These are phyloP conservation scores for Lindgomyces ingoldianus DNA, from an alignment of 495 filamentous ascomycete species.

Conservation along the genomic window DNA sequence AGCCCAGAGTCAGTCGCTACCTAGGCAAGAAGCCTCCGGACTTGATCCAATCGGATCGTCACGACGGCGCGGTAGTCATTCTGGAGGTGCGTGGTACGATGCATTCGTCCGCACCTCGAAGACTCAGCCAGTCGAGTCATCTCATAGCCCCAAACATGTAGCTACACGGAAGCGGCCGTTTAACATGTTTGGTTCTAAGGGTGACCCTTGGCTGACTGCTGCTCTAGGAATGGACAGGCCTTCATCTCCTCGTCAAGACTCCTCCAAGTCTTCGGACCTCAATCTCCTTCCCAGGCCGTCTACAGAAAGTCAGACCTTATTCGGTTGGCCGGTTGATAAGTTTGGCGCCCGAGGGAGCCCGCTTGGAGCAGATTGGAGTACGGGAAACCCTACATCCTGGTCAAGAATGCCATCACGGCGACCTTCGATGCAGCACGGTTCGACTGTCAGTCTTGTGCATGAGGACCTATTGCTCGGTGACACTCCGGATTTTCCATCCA, in stretches of 20 bases:
- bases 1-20: slow-evolving; percentile 45
- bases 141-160: slow-evolving; percentile 34
- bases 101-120: slow-evolving; percentile 29
- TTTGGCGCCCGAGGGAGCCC: slow-evolving; percentile 32
- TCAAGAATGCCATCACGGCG: slow-evolving; percentile 44
- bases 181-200: slow-evolving; percentile 40
- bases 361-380: slow-evolving; percentile 36
- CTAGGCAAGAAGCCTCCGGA: slow-evolving; percentile 39
- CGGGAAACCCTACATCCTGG: slow-evolving; percentile 33
- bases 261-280: slow-evolving; percentile 41
- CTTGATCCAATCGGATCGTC: slow-evolving; percentile 29
- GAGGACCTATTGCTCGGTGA: slow-evolving; percentile 41
- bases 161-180: slow-evolving; percentile 34
- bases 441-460: slow-evolving; percentile 36
- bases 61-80: slow-evolving; percentile 35
- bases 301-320: slow-evolving; percentile 38
- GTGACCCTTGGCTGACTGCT: slow-evolving; percentile 35
- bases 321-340: slow-evolving; percentile 39
- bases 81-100: slow-evolving; percentile 35
- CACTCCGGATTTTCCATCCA: slow-evolving; percentile 37
- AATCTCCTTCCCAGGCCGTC: slow-evolving; percentile 42
- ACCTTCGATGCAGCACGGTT: slow-evolving; percentile 45
- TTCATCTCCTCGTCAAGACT: slow-evolving; percentile 42
- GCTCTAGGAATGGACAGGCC: slow-evolving; percentile 36
- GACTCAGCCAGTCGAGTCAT: slow-evolving; percentile 33